Conservation (phyloP, 129 eudicot genomes). For the Helichrysum umbraculigerum region DNA sequence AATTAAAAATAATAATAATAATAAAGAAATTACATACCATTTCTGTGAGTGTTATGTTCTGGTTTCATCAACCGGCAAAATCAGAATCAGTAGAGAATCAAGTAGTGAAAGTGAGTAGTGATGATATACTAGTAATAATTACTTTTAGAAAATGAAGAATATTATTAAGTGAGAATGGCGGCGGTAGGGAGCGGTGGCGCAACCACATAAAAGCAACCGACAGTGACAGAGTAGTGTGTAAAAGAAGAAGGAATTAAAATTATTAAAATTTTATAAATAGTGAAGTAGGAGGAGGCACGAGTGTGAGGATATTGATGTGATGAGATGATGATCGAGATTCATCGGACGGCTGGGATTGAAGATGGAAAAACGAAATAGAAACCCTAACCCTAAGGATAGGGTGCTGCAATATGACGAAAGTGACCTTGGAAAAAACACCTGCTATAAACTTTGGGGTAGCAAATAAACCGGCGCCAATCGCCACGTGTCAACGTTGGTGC, state of each 20-base stretch:
- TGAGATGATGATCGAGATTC: constrained; percentile 1
- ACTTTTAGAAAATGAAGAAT: background rate
- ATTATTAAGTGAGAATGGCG: constrained; percentile 13
- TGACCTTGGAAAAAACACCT: constrained; percentile 15
- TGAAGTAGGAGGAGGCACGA: background rate
- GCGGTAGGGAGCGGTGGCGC: constrained; percentile 17
- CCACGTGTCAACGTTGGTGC: constrained; percentile 21
- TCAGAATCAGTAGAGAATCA: background rate
- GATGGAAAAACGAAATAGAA: background rate
- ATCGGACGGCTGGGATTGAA: constrained; percentile 26
- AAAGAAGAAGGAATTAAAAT: background rate
- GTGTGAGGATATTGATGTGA: background rate
- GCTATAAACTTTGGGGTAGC: background rate
- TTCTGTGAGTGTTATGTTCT: background rate
- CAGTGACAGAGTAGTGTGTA: constrained; percentile 20
- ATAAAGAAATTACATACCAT: constrained; percentile 13
- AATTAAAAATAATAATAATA: too few species aligned
- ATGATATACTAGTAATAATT: too few species aligned
- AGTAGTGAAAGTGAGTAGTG: too few species aligned
- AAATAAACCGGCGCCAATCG: background rate
- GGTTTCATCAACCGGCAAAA: background rate
- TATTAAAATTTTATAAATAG: background rate
- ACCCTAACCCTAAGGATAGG: constrained; percentile 18
- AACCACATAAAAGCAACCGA: constrained; percentile 22
- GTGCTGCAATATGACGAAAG: constrained; percentile 12